A percentile compares a stretch with the other conserved stretches of the same genome.
These are phyloP conservation scores for Ettlia oleoabundans DNA, from an alignment of 139 green algal species.

Conservation along the genomic window DNA sequence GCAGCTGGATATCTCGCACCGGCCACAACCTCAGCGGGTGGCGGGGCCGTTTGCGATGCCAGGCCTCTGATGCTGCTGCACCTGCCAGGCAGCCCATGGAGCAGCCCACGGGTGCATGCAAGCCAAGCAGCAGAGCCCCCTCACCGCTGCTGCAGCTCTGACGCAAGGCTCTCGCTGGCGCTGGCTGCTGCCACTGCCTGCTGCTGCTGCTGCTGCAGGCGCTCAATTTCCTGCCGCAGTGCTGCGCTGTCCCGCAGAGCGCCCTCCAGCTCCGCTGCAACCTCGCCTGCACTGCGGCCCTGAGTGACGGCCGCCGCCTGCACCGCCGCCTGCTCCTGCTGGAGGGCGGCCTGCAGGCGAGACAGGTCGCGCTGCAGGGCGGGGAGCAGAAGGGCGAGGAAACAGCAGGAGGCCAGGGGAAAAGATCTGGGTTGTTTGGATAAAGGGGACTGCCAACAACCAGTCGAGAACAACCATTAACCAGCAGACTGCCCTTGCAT, in stretches of 20 bases:
- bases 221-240: conserved; percentile 11
- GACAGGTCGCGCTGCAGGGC: neutral
- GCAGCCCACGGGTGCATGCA: too few relatives aligned
- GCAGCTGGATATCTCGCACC: too few relatives aligned
- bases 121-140: too few relatives aligned
- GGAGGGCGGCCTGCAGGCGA: conserved; percentile 6
- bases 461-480: neutral
- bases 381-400: neutral
- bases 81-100: neutral
- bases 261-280: conserved; percentile 11
- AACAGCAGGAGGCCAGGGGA: too few relatives aligned
- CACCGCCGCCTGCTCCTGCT: conserved; percentile 8
- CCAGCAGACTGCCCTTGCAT: neutral
- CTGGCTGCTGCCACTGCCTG: neutral
- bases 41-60: neutral
- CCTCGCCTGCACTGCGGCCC: neutral
- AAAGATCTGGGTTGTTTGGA: too few relatives aligned
- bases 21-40: too few relatives aligned
- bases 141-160: conserved; percentile 21
- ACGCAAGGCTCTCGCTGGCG: neutral
- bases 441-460: too few relatives aligned
- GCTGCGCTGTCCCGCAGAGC: conserved; percentile 1
- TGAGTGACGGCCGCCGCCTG: neutral
- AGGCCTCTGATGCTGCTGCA: neutral
- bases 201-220: conserved; percentile 3